Conservation (phyloP, 1,139 yeast species). For the Pichia cactophila region DNA sequence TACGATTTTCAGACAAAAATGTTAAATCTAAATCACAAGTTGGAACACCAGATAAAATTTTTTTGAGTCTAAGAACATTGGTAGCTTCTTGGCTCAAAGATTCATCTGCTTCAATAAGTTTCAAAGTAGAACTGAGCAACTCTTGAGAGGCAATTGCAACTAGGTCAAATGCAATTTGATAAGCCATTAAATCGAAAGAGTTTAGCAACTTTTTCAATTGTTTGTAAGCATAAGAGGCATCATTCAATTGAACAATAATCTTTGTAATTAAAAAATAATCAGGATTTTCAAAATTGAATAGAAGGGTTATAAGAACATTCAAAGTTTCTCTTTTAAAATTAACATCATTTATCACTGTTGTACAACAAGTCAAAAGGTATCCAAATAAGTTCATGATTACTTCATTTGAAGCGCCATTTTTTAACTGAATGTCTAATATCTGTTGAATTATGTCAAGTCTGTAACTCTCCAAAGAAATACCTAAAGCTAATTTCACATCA, state of each 20-base stretch:
- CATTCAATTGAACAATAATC: constrained; percentile 83
- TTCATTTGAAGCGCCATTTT: constrained; percentile 34
- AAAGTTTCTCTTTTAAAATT: constrained; percentile 60
- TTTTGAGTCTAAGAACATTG: constrained; percentile 42
- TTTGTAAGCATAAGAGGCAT: constrained; percentile 57
- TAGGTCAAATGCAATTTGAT: constrained; percentile 92
- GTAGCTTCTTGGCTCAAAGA: constrained; percentile 32
- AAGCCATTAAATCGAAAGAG: constrained; percentile 48
- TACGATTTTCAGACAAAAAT: constrained; percentile 77
- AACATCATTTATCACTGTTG: constrained; percentile 54
- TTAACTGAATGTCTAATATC: constrained; percentile 43
- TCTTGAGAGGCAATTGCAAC: constrained; percentile 94
- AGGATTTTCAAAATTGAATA: constrained; percentile 51
- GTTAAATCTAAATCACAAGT: constrained; percentile 91
- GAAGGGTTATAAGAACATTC: constrained; percentile 51
- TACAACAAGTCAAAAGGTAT: constrained; percentile 69
- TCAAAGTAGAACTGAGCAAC: constrained; percentile 57
- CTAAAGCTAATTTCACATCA: constrained; percentile 78
- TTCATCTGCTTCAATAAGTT: constrained; percentile 36
- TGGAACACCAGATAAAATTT: constrained; percentile 85
- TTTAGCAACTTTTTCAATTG: constrained; percentile 56
- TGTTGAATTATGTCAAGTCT: constrained; percentile 73
- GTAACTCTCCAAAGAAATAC: constrained; percentile 83
- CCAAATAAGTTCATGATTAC: constrained; percentile 50
- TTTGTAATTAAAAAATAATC: constrained; percentile 78